A percentile compares a stretch with the other conserved stretches of the same genome.
Evolutionary conservation across 805 yeast species (phyloP).

Genomic region (Saccharomyces paradoxus): DNA sequence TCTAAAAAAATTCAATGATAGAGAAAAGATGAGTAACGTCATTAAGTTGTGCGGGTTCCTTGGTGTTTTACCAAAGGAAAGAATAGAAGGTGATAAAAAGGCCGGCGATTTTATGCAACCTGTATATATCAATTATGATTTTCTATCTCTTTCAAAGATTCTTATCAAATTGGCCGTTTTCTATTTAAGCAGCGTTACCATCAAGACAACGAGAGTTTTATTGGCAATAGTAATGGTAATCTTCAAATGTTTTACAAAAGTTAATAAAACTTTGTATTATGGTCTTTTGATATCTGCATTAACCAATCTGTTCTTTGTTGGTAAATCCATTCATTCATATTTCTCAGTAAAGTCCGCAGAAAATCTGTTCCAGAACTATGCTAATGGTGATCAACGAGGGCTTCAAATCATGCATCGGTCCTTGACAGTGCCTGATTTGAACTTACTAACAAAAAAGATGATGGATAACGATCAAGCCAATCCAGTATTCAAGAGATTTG

Average conservation of each 20-base stretch:
- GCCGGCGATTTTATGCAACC: background rate
- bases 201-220: constrained; percentile 8
- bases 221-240: constrained; percentile 1
- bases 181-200: constrained; percentile 5
- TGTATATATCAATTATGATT: constrained; percentile 7
- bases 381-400: constrained; percentile 23
- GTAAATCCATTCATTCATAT: constrained; percentile 44
- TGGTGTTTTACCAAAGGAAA: constrained; percentile 32
- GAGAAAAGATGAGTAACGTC: constrained; percentile 4
- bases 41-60: constrained; percentile 54
- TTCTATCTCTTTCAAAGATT: constrained; percentile 6
- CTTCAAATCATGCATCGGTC: constrained; percentile 47
- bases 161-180: constrained; percentile 4
- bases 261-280: constrained; percentile 35
- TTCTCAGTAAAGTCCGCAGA: constrained; percentile 52
- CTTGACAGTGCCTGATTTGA: constrained; percentile 52
- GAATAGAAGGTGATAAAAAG: constrained; percentile 1
- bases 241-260: constrained; percentile 6
- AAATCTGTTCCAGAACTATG: constrained; percentile 18
- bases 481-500: constrained; percentile 31
- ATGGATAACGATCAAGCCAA: constrained; percentile 18
- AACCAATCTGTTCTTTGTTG: constrained; percentile 44
- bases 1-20: background rate
- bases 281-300: constrained; percentile 39
- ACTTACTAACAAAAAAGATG: constrained; percentile 33